A percentile compares a stretch with the other conserved stretches of the same genome.
Conservation (phyloP, 1,284 basidiomycete species). For the Microbotryum scabiosae region DNA sequence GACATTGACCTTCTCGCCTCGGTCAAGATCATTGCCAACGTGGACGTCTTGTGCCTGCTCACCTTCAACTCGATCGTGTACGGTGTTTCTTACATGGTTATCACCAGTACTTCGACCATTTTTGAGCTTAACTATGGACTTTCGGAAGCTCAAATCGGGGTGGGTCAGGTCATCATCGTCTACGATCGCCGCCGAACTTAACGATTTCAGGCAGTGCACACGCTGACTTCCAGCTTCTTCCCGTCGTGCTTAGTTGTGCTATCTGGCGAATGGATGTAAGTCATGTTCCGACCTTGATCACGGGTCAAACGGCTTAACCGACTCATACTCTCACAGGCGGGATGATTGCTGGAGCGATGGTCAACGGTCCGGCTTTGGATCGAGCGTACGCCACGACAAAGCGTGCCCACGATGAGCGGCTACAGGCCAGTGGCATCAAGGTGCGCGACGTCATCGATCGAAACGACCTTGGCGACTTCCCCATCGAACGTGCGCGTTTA, state of each 20-base stretch:
- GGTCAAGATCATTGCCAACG: conserved; percentile 30
- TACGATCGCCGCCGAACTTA: background rate
- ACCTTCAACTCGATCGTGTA: conserved; percentile 18
- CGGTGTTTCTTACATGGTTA: conserved; percentile 18
- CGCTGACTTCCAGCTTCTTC: background rate
- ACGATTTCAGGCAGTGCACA: too few relatives aligned
- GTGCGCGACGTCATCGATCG: conserved; percentile 5
- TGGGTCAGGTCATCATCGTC: background rate
- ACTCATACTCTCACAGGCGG: too few relatives aligned
- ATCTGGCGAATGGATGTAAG: conserved; percentile 51
- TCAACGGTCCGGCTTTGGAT: too few relatives aligned
- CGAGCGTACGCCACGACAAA: too few relatives aligned
- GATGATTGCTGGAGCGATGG: too few relatives aligned
- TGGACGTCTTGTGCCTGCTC: conserved; percentile 26
- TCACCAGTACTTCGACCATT: conserved; percentile 18
- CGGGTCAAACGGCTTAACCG: background rate
- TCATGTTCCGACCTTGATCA: background rate
- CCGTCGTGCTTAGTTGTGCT: conserved; percentile 53
- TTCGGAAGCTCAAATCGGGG: conserved; percentile 5
- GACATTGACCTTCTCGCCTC: conserved; percentile 29
- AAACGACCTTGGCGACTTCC: conserved; percentile 32
- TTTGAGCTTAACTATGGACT: conserved; percentile 24
- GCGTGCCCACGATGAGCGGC: background rate
- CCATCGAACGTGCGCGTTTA: conserved; percentile 37
- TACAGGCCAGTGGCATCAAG: too few relatives aligned